phyloP scores from a whole-genome alignment of 345 rosid genomes.

The Hypericum perforatum region DNA sequence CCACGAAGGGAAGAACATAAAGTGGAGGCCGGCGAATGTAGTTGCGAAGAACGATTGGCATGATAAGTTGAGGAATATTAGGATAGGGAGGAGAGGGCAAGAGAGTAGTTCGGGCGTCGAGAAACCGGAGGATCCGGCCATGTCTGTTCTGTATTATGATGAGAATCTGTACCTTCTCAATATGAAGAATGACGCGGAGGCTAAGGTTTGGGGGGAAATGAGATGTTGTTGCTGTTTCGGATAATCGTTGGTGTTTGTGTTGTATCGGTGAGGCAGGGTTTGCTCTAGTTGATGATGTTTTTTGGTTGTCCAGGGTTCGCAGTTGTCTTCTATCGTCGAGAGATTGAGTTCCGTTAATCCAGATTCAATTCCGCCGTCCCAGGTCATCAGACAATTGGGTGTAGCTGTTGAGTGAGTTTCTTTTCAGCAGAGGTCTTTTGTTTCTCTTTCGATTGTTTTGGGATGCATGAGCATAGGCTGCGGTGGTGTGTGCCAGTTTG shows the following conservation, averaged over 20 bases:
- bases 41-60: slow-evolving; percentile 82
- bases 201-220: slow-evolving; percentile 40
- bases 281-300: not conserved
- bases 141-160: slow-evolving; percentile 62
- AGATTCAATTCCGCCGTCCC: slow-evolving; percentile 56
- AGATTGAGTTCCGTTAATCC: slow-evolving; percentile 41
- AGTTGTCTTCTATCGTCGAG: slow-evolving; percentile 41
- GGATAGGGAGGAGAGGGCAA: slow-evolving; percentile 52
- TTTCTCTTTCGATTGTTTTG: too few species aligned
- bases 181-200: slow-evolving; percentile 63
- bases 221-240: not conserved
- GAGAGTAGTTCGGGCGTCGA: slow-evolving; percentile 42
- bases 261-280: not conserved
- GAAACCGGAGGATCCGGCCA: slow-evolving; percentile 42
- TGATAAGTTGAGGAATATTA: slow-evolving; percentile 55
- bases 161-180: slow-evolving; percentile 53
- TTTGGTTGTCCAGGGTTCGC: slow-evolving; percentile 34
- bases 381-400: slow-evolving; percentile 72
- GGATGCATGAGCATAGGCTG: slow-evolving; percentile 8
- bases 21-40: slow-evolving; percentile 6
- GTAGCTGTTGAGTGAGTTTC: slow-evolving; percentile 71
- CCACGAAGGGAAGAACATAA: slow-evolving; percentile 35
- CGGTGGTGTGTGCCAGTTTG: slow-evolving; percentile 1
- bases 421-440: not conserved
- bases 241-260: not conserved